Base-by-base conservation (phyloP, 1,284 basidiomycete genomes). In the Ceratobasidium sp. region DNA sequence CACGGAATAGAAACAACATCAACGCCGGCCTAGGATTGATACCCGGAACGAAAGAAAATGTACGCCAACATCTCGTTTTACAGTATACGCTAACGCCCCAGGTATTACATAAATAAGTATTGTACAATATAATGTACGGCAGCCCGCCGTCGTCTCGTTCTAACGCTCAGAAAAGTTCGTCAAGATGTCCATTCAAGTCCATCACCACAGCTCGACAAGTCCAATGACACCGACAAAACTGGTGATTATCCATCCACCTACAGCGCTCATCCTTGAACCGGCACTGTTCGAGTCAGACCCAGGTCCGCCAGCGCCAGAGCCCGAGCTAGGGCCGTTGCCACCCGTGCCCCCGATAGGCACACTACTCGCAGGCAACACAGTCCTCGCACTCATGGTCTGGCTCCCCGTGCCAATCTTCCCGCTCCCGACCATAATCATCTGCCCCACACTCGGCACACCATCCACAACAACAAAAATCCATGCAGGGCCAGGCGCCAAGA, bases 401-500 rank as follows among this genome's bases (percentile, higher is more conserved):
- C 55, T 58, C 6, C 35, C 55, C 55, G 0, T 80, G 46, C 88
- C 93, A 38, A 96, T 85, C 75, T 88, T 82, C 32, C 95, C 94
- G 75, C 84, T 89, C n/a, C 95, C 95, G 50, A 95, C 85, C 76
- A 87, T 92, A 73, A 95, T 85, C 81, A 87, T 87, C 0, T 87
- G 86, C 0, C 92, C 95, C 70, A 90, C 90, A 73, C 89, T 91
- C 0, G 96, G 95, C 23, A 98, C 89, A 61, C 94, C 95, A 76
- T 92, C 85, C 77, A 95, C 84, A 49, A 89, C 90, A 76, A 96
- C 90, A 80, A 89, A 97, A 73, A 96, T 77, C 76, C 95, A 85
- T 1, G 89, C 91, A 3, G 95, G 94, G 18, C 95, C 96, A 16
- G 95, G 95, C 47, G 90, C 90, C 85, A 96, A 87, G 74, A 97